Evolutionary conservation across 495 filamentous ascomycete species (phyloP), one percentile per base, ranked within the genome.

Genomic region (Aspergillus steynii): DNA sequence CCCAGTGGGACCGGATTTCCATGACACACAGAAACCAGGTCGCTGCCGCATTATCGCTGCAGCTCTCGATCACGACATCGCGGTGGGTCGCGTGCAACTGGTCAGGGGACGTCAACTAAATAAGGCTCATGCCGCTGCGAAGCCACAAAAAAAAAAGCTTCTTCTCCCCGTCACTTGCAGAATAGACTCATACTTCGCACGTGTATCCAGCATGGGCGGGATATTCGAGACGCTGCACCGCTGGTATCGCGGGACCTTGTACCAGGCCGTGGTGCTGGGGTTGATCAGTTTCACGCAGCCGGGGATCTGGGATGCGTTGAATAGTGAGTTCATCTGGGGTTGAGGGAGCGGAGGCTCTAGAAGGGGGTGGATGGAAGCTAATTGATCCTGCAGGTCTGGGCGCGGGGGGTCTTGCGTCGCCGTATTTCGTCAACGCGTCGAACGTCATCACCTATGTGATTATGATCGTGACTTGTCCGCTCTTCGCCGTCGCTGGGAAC

Each of bases 221-320:
- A 20, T 20, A 20, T 20, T 20, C 20, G 20, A 20, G 20, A 20
- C 20, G 20, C 28, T 60, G 29, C 58, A 60, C 31, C 63, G 71
- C 27, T 77, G 76, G 69, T 86, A 83, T 65, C 82, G 80, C 55
- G 81, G 79, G 47, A 80, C 82, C 29, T 68, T 85, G 2, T 83
- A 82, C 68, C 83, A 85, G 61, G 80, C 82, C 42, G 75, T 86
- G 52, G 67, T 85, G 5, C 76, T 85, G 20, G 84, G 83, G 12
- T 59, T 81, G 37, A 81, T 86, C 46, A 80, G 77, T 2, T 85
- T 86, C 67, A 81, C 81, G 8, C 80, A 85, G 55, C 83, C 83
- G 0, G 84, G 84, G 1, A 82, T 87, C 37, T 87, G 83, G 84
- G 84, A 82, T 51, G 84, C 84, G 2, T 66, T 86, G 51, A 85